Percentiles rank a stretch among this genome's conserved stretches.
These are phyloP conservation scores for cucumber (Cucumis sativus) DNA, from an alignment of 306 rosid species.

Conservation along the genomic window DNA sequence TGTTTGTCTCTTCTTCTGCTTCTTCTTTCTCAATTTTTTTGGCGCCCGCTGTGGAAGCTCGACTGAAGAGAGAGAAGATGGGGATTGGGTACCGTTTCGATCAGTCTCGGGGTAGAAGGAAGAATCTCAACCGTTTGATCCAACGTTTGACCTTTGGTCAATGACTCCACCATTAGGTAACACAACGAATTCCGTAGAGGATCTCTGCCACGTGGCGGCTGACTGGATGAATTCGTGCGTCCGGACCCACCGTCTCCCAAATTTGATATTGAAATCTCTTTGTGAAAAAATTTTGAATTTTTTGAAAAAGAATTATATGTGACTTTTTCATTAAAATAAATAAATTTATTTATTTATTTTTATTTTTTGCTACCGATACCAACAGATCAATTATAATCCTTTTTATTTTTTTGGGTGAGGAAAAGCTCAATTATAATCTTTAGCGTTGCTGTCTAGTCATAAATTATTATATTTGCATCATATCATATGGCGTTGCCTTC, in stretches of 20 bases:
- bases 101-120: neutral
- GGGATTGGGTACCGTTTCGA: conserved; percentile 14
- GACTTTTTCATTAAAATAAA: neutral
- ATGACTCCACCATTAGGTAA: neutral
- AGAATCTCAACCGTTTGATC: conserved; percentile 26
- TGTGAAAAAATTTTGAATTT: neutral
- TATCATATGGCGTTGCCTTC: neutral
- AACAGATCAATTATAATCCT: neutral
- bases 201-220: conserved; percentile 22
- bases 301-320: neutral
- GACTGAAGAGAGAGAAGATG: conserved; percentile 17
- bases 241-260: conserved; percentile 19
- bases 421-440: neutral
- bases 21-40: conserved; percentile 25
- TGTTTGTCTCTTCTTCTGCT: neutral
- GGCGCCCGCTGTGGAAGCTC: conserved; percentile 51
- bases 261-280: conserved; percentile 4
- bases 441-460: neutral
- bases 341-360: too few relatives aligned
- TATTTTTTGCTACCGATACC: neutral
- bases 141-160: conserved; percentile 21
- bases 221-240: conserved; percentile 5
- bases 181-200: neutral
- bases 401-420: too few relatives aligned
- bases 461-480: neutral